Evolutionary conservation across 495 filamentous ascomycete species (phyloP).

Genomic region (Mytilinidion resinicola): DNA sequence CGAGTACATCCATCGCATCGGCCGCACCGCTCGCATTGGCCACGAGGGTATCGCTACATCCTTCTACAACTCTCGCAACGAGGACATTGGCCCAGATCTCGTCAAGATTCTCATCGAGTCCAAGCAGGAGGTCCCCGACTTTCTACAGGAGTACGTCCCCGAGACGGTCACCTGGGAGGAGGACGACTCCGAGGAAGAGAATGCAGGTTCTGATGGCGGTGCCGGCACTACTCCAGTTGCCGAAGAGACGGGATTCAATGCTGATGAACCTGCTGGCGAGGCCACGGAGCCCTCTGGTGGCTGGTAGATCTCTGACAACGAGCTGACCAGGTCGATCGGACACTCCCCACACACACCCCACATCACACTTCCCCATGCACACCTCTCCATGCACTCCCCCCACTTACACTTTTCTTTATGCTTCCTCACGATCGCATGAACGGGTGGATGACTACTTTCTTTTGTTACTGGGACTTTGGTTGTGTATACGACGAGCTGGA

Average conservation of each 20-base stretch:
- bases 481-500: too few relatives aligned
- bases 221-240: not conserved
- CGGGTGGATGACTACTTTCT: too few relatives aligned
- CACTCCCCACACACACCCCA: too few relatives aligned
- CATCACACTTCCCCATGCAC: too few relatives aligned
- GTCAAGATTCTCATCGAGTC: slow-evolving; percentile 76
- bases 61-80: slow-evolving; percentile 72
- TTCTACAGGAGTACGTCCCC: slow-evolving; percentile 48
- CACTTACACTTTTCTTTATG: too few relatives aligned
- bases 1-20: slow-evolving; percentile 93
- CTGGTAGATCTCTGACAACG: too few relatives aligned
- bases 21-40: slow-evolving; percentile 91
- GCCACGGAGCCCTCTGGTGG: not conserved
- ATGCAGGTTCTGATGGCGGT: not conserved
- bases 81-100: slow-evolving; percentile 59
- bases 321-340: too few relatives aligned
- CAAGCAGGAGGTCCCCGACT: slow-evolving; percentile 71
- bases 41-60: slow-evolving; percentile 80
- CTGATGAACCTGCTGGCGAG: slow-evolving; percentile 40
- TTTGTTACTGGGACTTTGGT: too few relatives aligned
- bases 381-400: too few relatives aligned
- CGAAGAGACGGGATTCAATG: slow-evolving; percentile 44
- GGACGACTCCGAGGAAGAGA: slow-evolving; percentile 18
- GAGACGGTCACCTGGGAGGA: slow-evolving; percentile 33
- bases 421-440: too few relatives aligned